phyloP scores from a whole-genome alignment of 2,329 filamentous ascomycete genomes.

The Hypoxylon sp. region DNA sequence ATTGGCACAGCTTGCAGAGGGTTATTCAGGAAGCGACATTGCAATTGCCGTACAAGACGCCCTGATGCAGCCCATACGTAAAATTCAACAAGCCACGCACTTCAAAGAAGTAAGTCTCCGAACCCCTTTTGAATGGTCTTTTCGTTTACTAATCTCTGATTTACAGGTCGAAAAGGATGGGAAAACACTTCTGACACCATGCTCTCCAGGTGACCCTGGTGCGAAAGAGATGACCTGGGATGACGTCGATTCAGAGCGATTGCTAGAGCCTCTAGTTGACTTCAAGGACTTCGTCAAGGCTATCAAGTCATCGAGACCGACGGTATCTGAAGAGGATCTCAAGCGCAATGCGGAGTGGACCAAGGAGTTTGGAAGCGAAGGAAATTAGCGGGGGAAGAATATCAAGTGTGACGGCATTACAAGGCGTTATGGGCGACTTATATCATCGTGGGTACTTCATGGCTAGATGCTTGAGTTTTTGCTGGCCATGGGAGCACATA shows the following conservation, averaged over 20 bases:
- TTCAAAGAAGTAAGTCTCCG: slow-evolving; percentile 83
- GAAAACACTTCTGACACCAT: slow-evolving; percentile 82
- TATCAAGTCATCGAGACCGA: slow-evolving; percentile 88
- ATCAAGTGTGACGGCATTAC: slow-evolving; percentile 45
- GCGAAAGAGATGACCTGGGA: slow-evolving; percentile 96
- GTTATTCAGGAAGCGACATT: slow-evolving; percentile 97
- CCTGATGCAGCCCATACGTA: slow-evolving; percentile 95
- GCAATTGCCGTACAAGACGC: slow-evolving; percentile 95
- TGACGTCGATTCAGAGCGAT: slow-evolving; percentile 83
- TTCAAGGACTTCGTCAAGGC: slow-evolving; percentile 96
- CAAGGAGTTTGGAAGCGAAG: slow-evolving; percentile 94
- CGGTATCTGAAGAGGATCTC: slow-evolving; percentile 89
- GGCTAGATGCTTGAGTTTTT: slow-evolving; percentile 31
- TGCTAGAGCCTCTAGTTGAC: slow-evolving; percentile 87
- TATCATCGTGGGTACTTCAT: slow-evolving; percentile 24
- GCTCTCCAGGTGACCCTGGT: slow-evolving; percentile 89
- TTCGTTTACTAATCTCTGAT: slow-evolving; percentile 6
- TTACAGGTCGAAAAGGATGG: slow-evolving; percentile 78
- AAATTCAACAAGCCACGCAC: slow-evolving; percentile 97
- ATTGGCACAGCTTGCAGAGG: slow-evolving; percentile 86
- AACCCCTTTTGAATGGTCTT: not conserved
- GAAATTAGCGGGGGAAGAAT: slow-evolving; percentile 59
- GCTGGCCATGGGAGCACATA: slow-evolving; percentile 25
- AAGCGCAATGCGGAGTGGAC: slow-evolving; percentile 93
- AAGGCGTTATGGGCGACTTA: slow-evolving; percentile 48